Percentiles rank a stretch among this genome's conserved stretches.
Evolutionary conservation across 192 early-diverging fungal genomes (phyloP).

Genomic region (Coemansia umbellata): DNA sequence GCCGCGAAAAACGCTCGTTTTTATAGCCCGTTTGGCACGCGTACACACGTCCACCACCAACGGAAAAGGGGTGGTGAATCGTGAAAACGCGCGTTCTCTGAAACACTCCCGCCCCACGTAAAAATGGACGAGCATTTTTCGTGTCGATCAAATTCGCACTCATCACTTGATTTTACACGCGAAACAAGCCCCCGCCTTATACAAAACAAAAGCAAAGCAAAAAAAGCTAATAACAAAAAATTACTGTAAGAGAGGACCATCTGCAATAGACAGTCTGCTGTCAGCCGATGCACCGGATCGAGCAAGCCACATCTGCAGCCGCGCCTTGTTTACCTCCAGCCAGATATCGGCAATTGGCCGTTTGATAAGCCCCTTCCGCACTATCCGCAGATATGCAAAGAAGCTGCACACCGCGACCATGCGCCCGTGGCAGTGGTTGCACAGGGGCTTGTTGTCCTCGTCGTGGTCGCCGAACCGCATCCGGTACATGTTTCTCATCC

Average conservation of each 20-base stretch:
- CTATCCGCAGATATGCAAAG: constrained; percentile 42
- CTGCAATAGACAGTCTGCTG: constrained; percentile 18
- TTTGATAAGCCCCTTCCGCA: constrained; percentile 43
- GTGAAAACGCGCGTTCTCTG: too few species aligned
- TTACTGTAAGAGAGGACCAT: background rate
- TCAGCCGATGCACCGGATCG: constrained; percentile 41
- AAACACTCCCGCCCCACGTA: too few species aligned
- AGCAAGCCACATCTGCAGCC: constrained; percentile 49
- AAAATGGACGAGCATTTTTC: too few species aligned
- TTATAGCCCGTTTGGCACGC: too few species aligned
- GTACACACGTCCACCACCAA: too few species aligned
- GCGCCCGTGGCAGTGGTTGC: constrained; percentile 32
- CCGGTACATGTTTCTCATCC: constrained; percentile 18
- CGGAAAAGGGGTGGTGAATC: too few species aligned
- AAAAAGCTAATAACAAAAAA: background rate
- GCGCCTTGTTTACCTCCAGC: constrained; percentile 43
- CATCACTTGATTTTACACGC: too few species aligned
- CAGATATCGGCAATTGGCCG: constrained; percentile 46
- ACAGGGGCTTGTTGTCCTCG: constrained; percentile 43
- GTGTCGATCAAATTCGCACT: too few species aligned
- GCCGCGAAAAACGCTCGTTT: too few species aligned
- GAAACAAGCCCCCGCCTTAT: background rate
- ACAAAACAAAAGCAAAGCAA: background rate
- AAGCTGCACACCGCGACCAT: constrained; percentile 51
- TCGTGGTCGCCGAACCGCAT: constrained; percentile 46